Conservation (phyloP, 2,329 filamentous ascomycete species). For the Penicillium glabrum region DNA sequence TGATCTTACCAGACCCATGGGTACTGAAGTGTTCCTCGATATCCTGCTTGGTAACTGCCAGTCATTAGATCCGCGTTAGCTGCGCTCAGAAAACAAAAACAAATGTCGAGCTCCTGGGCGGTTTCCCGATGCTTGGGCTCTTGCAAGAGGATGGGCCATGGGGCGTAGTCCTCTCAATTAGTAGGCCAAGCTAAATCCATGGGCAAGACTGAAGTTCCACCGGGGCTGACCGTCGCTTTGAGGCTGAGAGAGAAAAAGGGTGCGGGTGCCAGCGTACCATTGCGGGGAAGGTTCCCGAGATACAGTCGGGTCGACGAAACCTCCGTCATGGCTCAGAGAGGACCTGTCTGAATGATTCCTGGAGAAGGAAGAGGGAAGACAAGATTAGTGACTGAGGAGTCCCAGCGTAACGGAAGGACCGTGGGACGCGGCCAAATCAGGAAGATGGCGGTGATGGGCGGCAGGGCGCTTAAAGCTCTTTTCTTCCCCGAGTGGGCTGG, state of each 20-base stretch:
- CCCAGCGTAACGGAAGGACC: slow-evolving; percentile 5
- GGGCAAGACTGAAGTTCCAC: background rate
- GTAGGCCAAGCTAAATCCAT: slow-evolving; percentile 1
- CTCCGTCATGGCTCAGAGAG: slow-evolving; percentile 64
- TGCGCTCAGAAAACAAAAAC: slow-evolving; percentile 28
- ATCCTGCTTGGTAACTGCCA: slow-evolving; percentile 88
- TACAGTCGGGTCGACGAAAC: slow-evolving; percentile 95
- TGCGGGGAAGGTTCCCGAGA: slow-evolving; percentile 94
- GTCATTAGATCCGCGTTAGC: slow-evolving; percentile 8
- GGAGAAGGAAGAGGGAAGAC: slow-evolving; percentile 1
- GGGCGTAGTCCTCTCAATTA: background rate
- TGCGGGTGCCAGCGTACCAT: slow-evolving; percentile 65
- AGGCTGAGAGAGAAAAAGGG: slow-evolving; percentile 23
- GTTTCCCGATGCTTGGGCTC: background rate
- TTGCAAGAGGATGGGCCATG: slow-evolving; percentile 6
- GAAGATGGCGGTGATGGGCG: slow-evolving; percentile 12
- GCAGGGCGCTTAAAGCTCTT: slow-evolving; percentile 2
- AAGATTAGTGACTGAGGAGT: slow-evolving; percentile 5
- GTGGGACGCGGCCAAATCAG: slow-evolving; percentile 12
- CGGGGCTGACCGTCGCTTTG: slow-evolving; percentile 3
- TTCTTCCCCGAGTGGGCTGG: background rate
- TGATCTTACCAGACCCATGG: slow-evolving; percentile 96
- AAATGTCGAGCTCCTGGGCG: slow-evolving; percentile 16
- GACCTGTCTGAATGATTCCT: slow-evolving; percentile 3
- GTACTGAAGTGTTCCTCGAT: slow-evolving; percentile 93